Evolutionary conservation across 1,284 basidiomycete species (phyloP).

Genomic region (Chalciporus sp.): DNA sequence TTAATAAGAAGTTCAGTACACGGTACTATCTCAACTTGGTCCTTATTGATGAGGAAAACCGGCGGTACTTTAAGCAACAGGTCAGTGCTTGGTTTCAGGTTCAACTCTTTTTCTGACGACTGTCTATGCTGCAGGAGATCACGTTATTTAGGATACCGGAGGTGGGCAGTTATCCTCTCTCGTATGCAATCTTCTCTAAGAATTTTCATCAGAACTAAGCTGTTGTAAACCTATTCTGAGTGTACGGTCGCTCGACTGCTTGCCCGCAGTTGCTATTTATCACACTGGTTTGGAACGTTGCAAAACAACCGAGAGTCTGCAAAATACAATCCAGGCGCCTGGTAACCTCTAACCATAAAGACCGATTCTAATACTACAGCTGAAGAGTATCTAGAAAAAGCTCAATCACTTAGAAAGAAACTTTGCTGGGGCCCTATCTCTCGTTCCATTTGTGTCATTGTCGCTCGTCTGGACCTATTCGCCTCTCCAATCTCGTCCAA

Average conservation of each 20-base stretch:
- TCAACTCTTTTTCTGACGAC: not conserved
- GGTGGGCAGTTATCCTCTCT: conserved; percentile 36
- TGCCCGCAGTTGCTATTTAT: conserved; percentile 2
- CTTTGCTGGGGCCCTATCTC: not conserved
- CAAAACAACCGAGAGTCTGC: not conserved
- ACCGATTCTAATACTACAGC: conserved; percentile 19
- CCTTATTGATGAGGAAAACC: conserved; percentile 96
- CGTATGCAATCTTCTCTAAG: conserved; percentile 5
- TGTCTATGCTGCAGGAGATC: conserved; percentile 52
- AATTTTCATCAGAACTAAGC: conserved; percentile 25
- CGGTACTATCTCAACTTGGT: conserved; percentile 97
- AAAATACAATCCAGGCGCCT: conserved; percentile 1
- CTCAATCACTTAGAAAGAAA: not conserved
- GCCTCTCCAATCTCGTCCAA: not conserved
- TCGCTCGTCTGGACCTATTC: not conserved
- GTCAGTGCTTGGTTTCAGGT: conserved; percentile 34
- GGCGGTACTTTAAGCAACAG: conserved; percentile 93
- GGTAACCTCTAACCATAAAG: conserved; percentile 5
- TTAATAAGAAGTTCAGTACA: conserved; percentile 99
- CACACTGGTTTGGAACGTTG: conserved; percentile 3
- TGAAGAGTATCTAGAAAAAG: conserved; percentile 2
- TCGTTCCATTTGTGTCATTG: not conserved
- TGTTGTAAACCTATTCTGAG: conserved; percentile 6
- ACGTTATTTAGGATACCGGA: conserved; percentile 78
- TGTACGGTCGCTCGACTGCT: conserved; percentile 8